These are phyloP conservation scores for Brettanomyces nanus DNA, from an alignment of 805 yeast genomes.

Conservation along the genomic window DNA sequence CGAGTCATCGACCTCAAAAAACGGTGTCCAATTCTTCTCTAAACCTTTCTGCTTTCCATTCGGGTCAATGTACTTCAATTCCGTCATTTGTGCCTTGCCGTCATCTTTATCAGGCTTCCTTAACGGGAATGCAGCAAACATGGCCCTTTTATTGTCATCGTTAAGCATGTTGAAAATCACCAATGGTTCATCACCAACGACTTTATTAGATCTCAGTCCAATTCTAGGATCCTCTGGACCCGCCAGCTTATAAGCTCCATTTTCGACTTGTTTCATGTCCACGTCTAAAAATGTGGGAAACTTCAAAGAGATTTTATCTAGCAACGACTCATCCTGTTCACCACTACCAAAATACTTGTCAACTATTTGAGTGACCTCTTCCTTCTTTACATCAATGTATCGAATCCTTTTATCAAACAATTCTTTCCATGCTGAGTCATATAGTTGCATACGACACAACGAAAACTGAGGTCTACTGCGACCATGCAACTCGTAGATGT, in stretches of 20 bases:
- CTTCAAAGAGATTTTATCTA: constrained; percentile 21
- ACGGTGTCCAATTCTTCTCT: constrained; percentile 28
- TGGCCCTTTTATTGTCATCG: constrained; percentile 11
- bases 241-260: constrained; percentile 9
- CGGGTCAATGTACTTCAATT: constrained; percentile 22
- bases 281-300: constrained; percentile 25
- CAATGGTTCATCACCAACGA: constrained; percentile 30
- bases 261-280: constrained; percentile 18
- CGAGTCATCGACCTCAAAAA: constrained; percentile 14
- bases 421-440: constrained; percentile 40
- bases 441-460: constrained; percentile 36
- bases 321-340: constrained; percentile 15
- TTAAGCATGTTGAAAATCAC: constrained; percentile 28
- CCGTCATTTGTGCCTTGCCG: constrained; percentile 5
- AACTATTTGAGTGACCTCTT: constrained; percentile 22
- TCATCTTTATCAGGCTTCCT: constrained; percentile 7
- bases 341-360: constrained; percentile 19
- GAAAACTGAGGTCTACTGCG: constrained; percentile 32
- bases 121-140: constrained; percentile 19
- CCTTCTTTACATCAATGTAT: constrained; percentile 24
- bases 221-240: constrained; percentile 28
- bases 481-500: constrained; percentile 27
- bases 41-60: constrained; percentile 15
- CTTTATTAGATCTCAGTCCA: constrained; percentile 18
- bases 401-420: constrained; percentile 28